Base-by-base conservation (phyloP, 2,329 filamentous ascomycete genomes). In the Hypoxylon sp. region DNA sequence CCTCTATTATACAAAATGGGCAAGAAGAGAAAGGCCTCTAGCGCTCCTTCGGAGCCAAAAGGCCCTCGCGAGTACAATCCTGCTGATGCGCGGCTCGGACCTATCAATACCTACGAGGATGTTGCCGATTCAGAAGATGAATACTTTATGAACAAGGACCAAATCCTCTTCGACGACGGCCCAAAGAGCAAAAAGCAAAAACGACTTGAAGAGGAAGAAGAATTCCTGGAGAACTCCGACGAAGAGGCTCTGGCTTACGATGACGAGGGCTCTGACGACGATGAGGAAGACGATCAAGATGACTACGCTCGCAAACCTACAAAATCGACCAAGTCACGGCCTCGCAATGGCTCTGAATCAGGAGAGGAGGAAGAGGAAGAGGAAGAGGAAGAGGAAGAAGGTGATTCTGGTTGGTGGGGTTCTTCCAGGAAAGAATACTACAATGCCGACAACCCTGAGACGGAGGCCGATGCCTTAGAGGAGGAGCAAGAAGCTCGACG, bases 71-170 rank as follows among this genome's bases (percentile, higher is more conserved):
- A 89, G 35, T 76, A 88, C 66, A 81, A 90, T 75, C 76, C 83
- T 52, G 80, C 82, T 32, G 89, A 90, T 69, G 88, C 90, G 37
- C 88, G 89, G 57, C 86, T 94, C 15, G 86, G 85, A 24, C 83
- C 83, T 21, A 83, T 90, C 74, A 84, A 80, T 51, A 90, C 88
- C 2, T 95, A 87, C 79, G 90, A 95, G 80, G 93, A 97, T 80
- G 91, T 99, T 74, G 93, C 94, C 72, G 91, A 98, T 79, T 97
- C 94, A 1, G 93, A 97, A 79, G 96, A 99, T 79, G 93, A 97
- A 78, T 97, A 97, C 79, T 93, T 95, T 75, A 85, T 94, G 66
- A 91, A 94, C 71, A 89, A 92, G 71, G 96, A 99, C 80, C 91
- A 93, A 77, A 90, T 99, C 69, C 81, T 95, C 75, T 86, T 99